Percentiles rank a stretch among this genome's conserved stretches.
These are phyloP conservation scores for Ophiostoma angusticollis DNA, from an alignment of 2,329 filamentous ascomycete genomes.

Conservation along the genomic window DNA sequence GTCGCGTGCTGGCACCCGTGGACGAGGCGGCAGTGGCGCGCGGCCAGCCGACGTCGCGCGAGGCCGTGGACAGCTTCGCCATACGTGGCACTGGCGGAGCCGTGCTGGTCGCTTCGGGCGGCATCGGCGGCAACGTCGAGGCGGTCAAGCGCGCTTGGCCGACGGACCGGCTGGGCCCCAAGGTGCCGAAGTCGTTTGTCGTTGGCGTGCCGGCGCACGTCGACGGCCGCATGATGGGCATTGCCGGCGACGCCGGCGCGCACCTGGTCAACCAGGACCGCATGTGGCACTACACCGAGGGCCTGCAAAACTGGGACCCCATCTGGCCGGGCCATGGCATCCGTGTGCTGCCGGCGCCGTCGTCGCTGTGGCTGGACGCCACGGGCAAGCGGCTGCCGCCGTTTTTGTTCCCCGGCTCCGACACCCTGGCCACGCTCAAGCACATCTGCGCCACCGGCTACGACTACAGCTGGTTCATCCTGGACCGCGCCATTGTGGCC, in stretches of 20 bases:
- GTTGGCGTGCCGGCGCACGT: conserved; percentile 50
- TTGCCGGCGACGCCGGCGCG: conserved; percentile 39
- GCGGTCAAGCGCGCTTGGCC: conserved; percentile 47
- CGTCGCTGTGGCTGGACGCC: conserved; percentile 50
- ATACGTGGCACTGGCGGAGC: conserved; percentile 35
- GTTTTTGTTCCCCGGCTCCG: conserved; percentile 42
- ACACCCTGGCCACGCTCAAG: conserved; percentile 45
- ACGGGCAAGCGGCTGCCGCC: conserved; percentile 44
- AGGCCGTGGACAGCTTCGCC: conserved; percentile 38
- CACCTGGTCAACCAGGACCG: conserved; percentile 46
- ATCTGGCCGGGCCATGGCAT: conserved; percentile 51
- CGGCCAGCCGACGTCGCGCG: conserved; percentile 39
- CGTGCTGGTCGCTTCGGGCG: conserved; percentile 44
- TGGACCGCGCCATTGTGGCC: conserved; percentile 45
- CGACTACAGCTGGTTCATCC: conserved; percentile 52
- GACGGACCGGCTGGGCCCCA: conserved; percentile 40
- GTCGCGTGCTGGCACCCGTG: conserved; percentile 40
- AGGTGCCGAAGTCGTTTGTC: conserved; percentile 42
- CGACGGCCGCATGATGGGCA: conserved; percentile 50
- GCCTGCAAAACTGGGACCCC: conserved; percentile 46
- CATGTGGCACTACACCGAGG: conserved; percentile 57
- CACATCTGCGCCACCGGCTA: conserved; percentile 48
- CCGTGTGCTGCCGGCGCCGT: conserved; percentile 46
- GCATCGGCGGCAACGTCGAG: conserved; percentile 50
- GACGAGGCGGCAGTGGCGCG: conserved; percentile 32